Evolutionary conservation across 805 yeast genomes (phyloP), one percentile per base, ranked within the genome.

Genomic region (Teunomyces lycoperdinae): DNA sequence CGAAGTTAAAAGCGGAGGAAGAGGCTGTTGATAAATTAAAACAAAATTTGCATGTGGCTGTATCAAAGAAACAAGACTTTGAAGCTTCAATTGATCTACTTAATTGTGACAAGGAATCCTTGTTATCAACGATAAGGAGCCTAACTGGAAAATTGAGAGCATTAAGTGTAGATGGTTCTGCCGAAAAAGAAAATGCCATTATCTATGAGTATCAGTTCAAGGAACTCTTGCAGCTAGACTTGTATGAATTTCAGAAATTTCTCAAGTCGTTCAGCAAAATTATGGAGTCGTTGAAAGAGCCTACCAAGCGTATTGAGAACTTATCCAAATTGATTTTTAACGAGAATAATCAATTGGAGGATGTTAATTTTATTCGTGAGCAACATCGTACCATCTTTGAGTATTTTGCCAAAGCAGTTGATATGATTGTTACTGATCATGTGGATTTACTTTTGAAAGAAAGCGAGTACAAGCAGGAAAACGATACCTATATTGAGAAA

Each of bases 231-330:
- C 62, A 60, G 3, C 53, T 66, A 8, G 81, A 79, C 47, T 59
- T 79, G 2, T 63, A 69, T 4, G 78, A 77, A 50, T 74, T 81
- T 40, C 73, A 77, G 10, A 79, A 72, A 50, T 58, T 82, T n/a
- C 66, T 83, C 35, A 65, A 68, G 14, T 70, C 79, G 1, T 75
- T 83, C 48, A 74, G 77, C 34, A 75, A 77, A 51, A 73, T 84
- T 2, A 71, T 85, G 3, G 89, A 85, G 50, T 83, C 89, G 0
- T 72, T 83, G 13, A 67, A 68, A n/a, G 87, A 82, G 46, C 85
- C 89, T 6, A 70, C 74, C 17, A 68, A 69, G 17, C 79, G 83
- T 54, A 63, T 84, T 27, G 69, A 72, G 6, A 67, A 70, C 46
- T 54, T 77, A 42, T 63, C 71, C 6, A 67, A 73, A 33, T 45